Percentiles rank a stretch among this genome's conserved stretches.
These are phyloP conservation scores for Nepenthes gracilis DNA, from an alignment of 148 eudicot species.

Conservation along the genomic window DNA sequence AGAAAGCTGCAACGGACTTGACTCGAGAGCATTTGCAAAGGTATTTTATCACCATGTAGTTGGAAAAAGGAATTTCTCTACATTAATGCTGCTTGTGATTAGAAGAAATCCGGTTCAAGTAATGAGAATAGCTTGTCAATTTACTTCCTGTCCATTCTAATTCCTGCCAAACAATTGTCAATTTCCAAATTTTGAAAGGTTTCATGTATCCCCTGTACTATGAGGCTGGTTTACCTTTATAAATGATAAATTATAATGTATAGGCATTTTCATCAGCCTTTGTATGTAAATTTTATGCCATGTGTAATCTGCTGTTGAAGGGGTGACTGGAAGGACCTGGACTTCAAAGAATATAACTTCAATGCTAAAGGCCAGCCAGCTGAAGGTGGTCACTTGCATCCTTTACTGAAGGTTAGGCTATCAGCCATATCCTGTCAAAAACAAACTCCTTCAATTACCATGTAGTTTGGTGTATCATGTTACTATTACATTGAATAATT, in stretches of 20 bases:
- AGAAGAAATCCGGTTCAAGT: not conserved
- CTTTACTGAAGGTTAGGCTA: slow-evolving; percentile 74
- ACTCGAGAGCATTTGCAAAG: slow-evolving; percentile 80
- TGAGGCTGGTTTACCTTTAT: no score
- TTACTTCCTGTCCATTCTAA: no score
- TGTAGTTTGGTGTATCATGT: not conserved
- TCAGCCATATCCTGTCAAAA: not conserved
- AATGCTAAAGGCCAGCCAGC: slow-evolving; percentile 75
- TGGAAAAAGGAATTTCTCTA: not conserved
- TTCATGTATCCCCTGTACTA: no score
- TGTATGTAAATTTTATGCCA: not conserved
- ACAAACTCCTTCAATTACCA: not conserved
- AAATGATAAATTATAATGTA: no score
- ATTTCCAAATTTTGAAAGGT: no score
- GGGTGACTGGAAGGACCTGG: slow-evolving; percentile 79
- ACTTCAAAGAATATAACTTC: slow-evolving; percentile 88
- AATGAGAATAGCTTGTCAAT: not conserved
- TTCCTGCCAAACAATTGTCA: no score
- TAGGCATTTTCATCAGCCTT: no score
- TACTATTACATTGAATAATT: not conserved
- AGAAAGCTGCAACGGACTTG: slow-evolving; percentile 80
- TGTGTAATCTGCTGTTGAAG: slow-evolving; percentile 16
- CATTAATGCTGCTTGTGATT: slow-evolving; percentile 1
- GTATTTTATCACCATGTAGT: slow-evolving; percentile 22
- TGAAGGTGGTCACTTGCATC: slow-evolving; percentile 88